These are phyloP conservation scores for Carex arenaria DNA, from an alignment of 202 grass and related monocot genomes.

Conservation along the genomic window DNA sequence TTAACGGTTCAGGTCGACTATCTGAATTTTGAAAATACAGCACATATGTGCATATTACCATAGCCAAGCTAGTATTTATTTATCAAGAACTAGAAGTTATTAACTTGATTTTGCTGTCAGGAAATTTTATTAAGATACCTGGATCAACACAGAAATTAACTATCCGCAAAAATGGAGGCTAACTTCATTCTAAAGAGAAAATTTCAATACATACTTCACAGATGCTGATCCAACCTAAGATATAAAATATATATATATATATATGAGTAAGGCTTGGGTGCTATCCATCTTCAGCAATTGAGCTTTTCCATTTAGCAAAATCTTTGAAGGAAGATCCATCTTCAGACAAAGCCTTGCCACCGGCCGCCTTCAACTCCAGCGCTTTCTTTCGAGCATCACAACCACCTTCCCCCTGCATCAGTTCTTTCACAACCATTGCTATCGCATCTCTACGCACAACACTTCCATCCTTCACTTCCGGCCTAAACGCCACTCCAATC, in stretches of 20 bases:
- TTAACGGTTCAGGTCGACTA: too few relatives aligned
- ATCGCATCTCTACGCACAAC: background rate
- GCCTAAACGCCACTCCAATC: constrained; percentile 2
- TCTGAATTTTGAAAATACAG: too few relatives aligned
- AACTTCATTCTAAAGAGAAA: background rate
- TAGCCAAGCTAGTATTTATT: too few relatives aligned
- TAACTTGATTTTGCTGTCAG: background rate
- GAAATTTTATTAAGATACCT: background rate
- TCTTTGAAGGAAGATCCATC: constrained; percentile 4
- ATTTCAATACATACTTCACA: background rate
- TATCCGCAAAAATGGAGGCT: background rate
- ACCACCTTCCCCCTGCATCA: background rate
- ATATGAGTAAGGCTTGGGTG: too few relatives aligned
- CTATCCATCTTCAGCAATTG: too few relatives aligned
- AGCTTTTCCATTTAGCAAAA: background rate
- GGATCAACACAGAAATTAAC: background rate
- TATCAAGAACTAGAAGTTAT: background rate
- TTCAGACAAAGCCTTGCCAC: background rate
- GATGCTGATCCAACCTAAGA: background rate
- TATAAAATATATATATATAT: background rate
- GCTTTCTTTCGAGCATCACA: background rate
- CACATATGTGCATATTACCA: too few relatives aligned
- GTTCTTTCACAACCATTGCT: background rate
- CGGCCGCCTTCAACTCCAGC: background rate
- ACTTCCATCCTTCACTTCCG: background rate